Evolutionary conservation across 306 rosid genomes (phyloP).

Genomic region (Acacia acuminata): DNA sequence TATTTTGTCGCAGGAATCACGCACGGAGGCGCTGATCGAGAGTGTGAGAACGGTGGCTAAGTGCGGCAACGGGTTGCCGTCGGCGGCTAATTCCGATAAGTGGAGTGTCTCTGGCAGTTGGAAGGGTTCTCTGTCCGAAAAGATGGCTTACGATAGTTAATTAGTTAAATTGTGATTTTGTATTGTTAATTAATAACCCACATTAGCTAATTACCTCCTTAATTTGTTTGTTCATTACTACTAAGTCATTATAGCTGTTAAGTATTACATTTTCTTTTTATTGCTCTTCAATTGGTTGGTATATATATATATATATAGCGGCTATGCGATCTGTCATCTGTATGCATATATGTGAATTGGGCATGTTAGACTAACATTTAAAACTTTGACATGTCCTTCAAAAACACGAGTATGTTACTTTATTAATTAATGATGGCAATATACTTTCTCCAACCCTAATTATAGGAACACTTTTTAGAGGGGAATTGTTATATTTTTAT

Average conservation of each 20-base stretch:
- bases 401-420: not conserved
- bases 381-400: not conserved
- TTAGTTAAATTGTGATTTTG: not conserved
- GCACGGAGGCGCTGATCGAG: conserved; percentile 77
- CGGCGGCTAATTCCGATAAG: conserved; percentile 58
- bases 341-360: not conserved
- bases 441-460: no score
- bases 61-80: conserved; percentile 55
- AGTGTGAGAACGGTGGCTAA: conserved; percentile 82
- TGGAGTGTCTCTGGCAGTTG: conserved; percentile 69
- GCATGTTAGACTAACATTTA: not conserved
- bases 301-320: not conserved
- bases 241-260: not conserved
- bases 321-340: not conserved
- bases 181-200: not conserved
- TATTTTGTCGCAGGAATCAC: conserved; percentile 65
- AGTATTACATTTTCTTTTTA: not conserved
- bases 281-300: not conserved
- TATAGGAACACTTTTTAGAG: no score
- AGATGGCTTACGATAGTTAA: conserved; percentile 22
- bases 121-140: conserved; percentile 44
- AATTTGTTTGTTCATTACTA: not conserved
- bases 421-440: no score
- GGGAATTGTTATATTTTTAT: not conserved
- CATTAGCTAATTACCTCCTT: not conserved